phyloP scores from a whole-genome alignment of 176 grass and related monocot species.

The Paspalum notatum region DNA sequence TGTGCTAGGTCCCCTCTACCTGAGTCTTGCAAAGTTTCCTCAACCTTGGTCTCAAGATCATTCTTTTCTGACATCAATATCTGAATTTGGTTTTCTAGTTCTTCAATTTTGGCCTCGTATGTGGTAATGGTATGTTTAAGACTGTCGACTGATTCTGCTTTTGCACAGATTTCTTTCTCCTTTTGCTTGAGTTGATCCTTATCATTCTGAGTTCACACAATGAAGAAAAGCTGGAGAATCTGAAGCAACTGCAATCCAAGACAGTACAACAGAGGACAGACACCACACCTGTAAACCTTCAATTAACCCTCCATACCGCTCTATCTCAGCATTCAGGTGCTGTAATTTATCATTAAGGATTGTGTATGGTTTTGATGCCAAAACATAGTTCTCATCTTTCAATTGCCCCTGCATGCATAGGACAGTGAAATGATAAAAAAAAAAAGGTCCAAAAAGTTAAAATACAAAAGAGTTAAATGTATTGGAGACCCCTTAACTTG shows the following conservation, averaged over 20 bases:
- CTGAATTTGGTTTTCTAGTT: conserved; percentile 76
- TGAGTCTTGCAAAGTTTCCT: conserved; percentile 94
- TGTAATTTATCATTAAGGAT: conserved; percentile 77
- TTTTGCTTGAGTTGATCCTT: conserved; percentile 63
- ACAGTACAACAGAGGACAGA: conserved; percentile 31
- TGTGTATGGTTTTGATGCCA: conserved; percentile 72
- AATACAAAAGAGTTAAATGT: background rate
- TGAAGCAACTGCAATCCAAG: conserved; percentile 22
- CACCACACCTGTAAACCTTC: conserved; percentile 74
- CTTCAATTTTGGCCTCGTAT: conserved; percentile 76
- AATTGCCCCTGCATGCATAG: conserved; percentile 64
- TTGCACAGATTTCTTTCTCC: conserved; percentile 81
- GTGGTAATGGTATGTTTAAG: conserved; percentile 65
- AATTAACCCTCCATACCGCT: conserved; percentile 66
- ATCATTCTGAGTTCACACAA: conserved; percentile 61
- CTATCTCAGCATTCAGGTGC: conserved; percentile 78
- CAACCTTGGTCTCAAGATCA: conserved; percentile 87
- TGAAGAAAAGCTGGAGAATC: conserved; percentile 11
- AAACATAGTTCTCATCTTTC: conserved; percentile 81
- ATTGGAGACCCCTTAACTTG: too few species aligned
- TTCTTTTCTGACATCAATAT: conserved; percentile 70
- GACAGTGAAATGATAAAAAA: conserved; percentile 36
- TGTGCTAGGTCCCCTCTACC: conserved; percentile 47
- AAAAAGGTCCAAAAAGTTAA: conserved; percentile 39
- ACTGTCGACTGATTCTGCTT: conserved; percentile 65